Conservation (phyloP, 768 basidiomycete genomes). For the Pisolithus sp. region DNA sequence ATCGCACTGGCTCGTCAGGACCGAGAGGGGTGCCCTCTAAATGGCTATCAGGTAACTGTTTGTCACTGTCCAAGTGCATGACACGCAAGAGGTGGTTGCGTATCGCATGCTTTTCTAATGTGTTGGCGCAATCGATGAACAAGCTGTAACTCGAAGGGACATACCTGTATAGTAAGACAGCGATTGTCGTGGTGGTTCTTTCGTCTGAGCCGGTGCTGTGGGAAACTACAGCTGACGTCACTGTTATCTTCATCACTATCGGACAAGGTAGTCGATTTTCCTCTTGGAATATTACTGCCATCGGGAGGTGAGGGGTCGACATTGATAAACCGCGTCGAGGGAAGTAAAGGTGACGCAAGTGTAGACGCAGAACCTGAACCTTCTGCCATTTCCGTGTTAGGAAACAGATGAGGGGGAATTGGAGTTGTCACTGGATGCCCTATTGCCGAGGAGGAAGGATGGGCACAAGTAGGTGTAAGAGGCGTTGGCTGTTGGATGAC, state of each 20-base stretch:
- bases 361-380: slow-evolving; percentile 1
- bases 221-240: slow-evolving; percentile 29
- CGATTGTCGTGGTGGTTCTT: slow-evolving; percentile 57
- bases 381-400: slow-evolving; percentile 2
- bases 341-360: slow-evolving; percentile 13
- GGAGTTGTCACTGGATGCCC: slow-evolving; percentile 8
- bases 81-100: slow-evolving; percentile 54
- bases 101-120: slow-evolving; percentile 56
- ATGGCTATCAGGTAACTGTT: slow-evolving; percentile 56
- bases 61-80: slow-evolving; percentile 53
- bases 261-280: slow-evolving; percentile 25
- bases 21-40: slow-evolving; percentile 43
- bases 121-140: neutral
- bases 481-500: slow-evolving; percentile 22
- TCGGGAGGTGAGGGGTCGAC: slow-evolving; percentile 5
- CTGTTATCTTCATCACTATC: slow-evolving; percentile 33
- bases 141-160: slow-evolving; percentile 7
- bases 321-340: slow-evolving; percentile 16
- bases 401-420: slow-evolving; percentile 2
- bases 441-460: slow-evolving; percentile 11
- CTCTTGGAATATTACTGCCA: slow-evolving; percentile 15
- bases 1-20: slow-evolving; percentile 54
- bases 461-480: slow-evolving; percentile 23
- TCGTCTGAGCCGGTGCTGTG: slow-evolving; percentile 36
- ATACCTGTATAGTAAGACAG: slow-evolving; percentile 63